Percentiles rank a stretch among this genome's conserved stretches.
Evolutionary conservation across 2,329 filamentous ascomycete species (phyloP).

Genomic region (Cladophialophora bantiana): DNA sequence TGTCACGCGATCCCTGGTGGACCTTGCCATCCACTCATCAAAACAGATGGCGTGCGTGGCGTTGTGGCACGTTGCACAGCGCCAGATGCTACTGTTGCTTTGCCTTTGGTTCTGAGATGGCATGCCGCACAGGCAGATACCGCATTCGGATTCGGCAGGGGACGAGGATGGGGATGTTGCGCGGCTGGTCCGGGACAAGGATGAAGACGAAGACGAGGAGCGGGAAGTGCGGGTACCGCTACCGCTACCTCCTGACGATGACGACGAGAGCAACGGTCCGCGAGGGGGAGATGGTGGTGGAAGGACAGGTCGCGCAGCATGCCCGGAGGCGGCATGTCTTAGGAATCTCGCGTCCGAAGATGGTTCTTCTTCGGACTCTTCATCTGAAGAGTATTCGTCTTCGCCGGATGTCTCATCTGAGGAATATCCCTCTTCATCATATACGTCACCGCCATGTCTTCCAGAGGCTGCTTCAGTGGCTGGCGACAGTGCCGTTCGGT

Average conservation of each 20-base stretch:
- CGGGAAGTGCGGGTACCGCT: too few species aligned
- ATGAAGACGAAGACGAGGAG: not conserved
- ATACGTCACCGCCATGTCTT: not conserved
- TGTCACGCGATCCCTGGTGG: not conserved
- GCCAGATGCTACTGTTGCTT: not conserved
- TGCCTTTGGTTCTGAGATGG: not conserved
- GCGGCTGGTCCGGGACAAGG: not conserved
- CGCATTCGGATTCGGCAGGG: not conserved
- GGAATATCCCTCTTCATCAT: not conserved
- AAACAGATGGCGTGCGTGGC: conserved; percentile 1
- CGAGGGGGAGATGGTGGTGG: not conserved
- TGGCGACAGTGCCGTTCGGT: not conserved
- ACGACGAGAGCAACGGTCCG: not conserved
- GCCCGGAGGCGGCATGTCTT: too few species aligned
- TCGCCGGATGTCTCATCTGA: not conserved
- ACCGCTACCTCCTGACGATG: too few species aligned
- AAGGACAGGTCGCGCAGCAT: too few species aligned
- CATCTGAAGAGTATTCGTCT: not conserved
- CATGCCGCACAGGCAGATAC: not conserved
- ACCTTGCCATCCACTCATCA: not conserved
- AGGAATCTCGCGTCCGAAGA: too few species aligned
- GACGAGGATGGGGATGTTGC: not conserved
- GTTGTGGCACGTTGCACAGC: conserved; percentile 1
- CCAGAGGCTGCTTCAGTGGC: not conserved
- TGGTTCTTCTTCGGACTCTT: too few species aligned